These are phyloP conservation scores for Platanthera guangdongensis DNA, from an alignment of 106 monocot genomes.

Conservation along the genomic window DNA sequence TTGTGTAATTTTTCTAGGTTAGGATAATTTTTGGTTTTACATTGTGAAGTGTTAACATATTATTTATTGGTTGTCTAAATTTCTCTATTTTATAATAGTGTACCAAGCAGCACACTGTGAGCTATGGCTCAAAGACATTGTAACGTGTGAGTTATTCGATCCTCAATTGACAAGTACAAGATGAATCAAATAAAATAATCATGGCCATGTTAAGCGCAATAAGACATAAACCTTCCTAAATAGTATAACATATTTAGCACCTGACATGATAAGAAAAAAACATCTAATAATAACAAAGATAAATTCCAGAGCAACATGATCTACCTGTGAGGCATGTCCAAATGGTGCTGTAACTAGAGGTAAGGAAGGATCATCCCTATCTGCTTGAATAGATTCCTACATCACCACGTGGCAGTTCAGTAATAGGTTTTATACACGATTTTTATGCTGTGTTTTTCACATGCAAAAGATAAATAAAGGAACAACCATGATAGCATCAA, in stretches of 20 bases:
- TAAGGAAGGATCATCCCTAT: constrained; percentile 85
- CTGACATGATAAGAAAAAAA: background rate
- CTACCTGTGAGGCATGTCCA: constrained; percentile 99
- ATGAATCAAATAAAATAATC: too few relatives aligned
- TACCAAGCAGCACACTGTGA: too few relatives aligned
- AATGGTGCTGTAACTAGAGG: constrained; percentile 95
- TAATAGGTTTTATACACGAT: background rate
- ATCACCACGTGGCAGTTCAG: background rate
- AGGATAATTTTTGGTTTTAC: too few relatives aligned
- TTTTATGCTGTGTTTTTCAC: background rate
- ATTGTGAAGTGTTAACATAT: too few relatives aligned
- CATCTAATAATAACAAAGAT: background rate
- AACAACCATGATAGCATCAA: background rate
- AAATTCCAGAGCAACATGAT: background rate
- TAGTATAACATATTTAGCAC: background rate
- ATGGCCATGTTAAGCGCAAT: too few relatives aligned
- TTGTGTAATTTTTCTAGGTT: too few relatives aligned
- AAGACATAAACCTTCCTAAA: background rate
- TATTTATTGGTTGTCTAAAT: too few relatives aligned
- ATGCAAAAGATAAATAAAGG: background rate
- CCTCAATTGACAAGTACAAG: too few relatives aligned
- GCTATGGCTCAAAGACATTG: too few relatives aligned
- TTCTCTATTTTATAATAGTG: too few relatives aligned
- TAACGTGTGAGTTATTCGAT: too few relatives aligned
- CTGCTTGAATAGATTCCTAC: constrained; percentile 74